Percentiles rank a stretch among this genome's conserved stretches.
These are phyloP conservation scores for Betula pendula DNA, from an alignment of 306 rosid genomes.

Conservation along the genomic window DNA sequence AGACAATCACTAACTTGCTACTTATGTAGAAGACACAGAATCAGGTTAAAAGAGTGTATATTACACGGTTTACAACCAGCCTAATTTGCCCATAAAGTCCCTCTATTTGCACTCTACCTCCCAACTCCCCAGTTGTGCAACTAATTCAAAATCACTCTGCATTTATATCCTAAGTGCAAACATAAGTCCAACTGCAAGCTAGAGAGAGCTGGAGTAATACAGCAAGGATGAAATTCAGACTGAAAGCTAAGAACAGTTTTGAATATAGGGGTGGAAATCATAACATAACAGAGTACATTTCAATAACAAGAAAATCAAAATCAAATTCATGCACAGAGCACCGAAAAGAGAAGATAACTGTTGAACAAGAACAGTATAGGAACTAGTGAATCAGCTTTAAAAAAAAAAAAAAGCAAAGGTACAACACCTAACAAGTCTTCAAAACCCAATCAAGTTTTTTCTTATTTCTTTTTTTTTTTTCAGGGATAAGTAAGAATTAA, in stretches of 20 bases:
- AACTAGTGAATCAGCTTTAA: neutral
- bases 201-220: neutral
- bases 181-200: neutral
- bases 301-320: neutral
- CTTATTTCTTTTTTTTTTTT: neutral
- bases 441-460: neutral
- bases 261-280: neutral
- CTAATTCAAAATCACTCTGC: neutral
- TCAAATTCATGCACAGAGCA: neutral
- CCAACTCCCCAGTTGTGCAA: neutral
- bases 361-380: conserved; percentile 3
- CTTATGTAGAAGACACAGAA: neutral
- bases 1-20: neutral
- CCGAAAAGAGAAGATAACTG: neutral
- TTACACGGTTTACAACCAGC: neutral
- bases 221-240: neutral
- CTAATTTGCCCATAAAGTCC: neutral
- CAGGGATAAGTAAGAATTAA: neutral
- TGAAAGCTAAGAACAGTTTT: neutral
- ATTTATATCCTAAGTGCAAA: neutral
- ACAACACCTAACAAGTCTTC: conserved; percentile 12
- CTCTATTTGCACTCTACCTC: neutral
- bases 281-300: neutral
- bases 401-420: neutral
- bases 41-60: neutral